Evolutionary conservation across 2,329 filamentous ascomycete genomes (phyloP).

Genomic region (Claviceps purpurea): DNA sequence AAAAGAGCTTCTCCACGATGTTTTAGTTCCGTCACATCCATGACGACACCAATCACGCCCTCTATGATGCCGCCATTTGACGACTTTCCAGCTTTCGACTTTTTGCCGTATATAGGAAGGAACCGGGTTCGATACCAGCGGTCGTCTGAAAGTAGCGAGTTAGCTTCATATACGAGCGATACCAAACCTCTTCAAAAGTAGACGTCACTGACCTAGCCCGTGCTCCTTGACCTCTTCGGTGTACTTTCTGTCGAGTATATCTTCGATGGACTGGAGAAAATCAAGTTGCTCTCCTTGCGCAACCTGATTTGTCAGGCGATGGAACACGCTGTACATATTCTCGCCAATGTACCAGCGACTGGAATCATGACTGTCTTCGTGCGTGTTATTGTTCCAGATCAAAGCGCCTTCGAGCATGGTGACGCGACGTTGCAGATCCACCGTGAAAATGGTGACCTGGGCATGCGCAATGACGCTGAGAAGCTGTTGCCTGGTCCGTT

Average conservation of each 20-base stretch:
- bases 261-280: constrained; percentile 46
- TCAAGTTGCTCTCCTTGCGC: constrained; percentile 29
- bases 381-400: constrained; percentile 37
- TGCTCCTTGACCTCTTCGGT: constrained; percentile 52
- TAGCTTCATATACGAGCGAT: neutral
- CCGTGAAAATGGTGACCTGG: constrained; percentile 62
- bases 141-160: constrained; percentile 25
- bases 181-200: neutral
- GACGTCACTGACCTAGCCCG: constrained; percentile 30
- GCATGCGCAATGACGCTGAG: constrained; percentile 62
- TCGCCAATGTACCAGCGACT: constrained; percentile 42
- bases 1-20: constrained; percentile 49
- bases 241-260: constrained; percentile 47
- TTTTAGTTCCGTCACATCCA: constrained; percentile 65
- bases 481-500: constrained; percentile 55
- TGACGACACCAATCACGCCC: constrained; percentile 65
- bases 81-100: constrained; percentile 35
- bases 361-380: constrained; percentile 24
- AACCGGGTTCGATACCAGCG: constrained; percentile 62
- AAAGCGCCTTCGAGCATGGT: constrained; percentile 59
- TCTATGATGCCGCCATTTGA: constrained; percentile 40
- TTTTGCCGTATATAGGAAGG: constrained; percentile 48
- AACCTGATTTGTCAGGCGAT: constrained; percentile 29
- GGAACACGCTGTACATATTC: constrained; percentile 53
- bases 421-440: constrained; percentile 47